Evolutionary conservation across 129 eudicot species (phyloP).

Genomic region (Kitagawia praeruptora): DNA sequence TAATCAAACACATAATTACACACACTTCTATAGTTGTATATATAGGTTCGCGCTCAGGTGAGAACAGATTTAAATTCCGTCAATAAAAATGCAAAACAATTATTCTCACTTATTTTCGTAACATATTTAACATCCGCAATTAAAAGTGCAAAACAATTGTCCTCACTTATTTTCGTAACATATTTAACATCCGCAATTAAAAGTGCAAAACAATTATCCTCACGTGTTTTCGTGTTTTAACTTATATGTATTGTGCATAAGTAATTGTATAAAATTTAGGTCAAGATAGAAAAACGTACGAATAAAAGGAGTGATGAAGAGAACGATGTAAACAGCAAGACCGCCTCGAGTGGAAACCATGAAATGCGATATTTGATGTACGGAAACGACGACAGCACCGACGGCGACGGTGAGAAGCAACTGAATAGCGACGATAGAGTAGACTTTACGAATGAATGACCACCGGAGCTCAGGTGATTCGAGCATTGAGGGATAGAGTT

Average conservation of each 20-base stretch:
- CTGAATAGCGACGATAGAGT: constrained; percentile 56
- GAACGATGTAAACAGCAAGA: constrained; percentile 42
- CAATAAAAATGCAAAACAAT: too few species aligned
- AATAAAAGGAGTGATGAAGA: constrained; percentile 57
- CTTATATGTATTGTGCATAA: neutral
- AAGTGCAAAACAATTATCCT: neutral
- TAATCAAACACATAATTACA: neutral
- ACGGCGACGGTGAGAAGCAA: constrained; percentile 67
- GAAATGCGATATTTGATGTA: constrained; percentile 40
- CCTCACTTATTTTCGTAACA: too few species aligned
- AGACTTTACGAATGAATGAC: constrained; percentile 69
- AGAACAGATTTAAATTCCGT: too few species aligned
- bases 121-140: too few species aligned
- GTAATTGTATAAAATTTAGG: neutral
- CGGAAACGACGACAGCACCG: constrained; percentile 52
- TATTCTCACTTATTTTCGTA: too few species aligned
- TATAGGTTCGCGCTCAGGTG: neutral
- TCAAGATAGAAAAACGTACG: constrained; percentile 24
- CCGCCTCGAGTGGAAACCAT: constrained; percentile 54
- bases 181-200: too few species aligned
- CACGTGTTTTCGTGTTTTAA: too few species aligned
- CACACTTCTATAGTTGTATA: neutral
- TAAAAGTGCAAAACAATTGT: neutral
- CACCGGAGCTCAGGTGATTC: constrained; percentile 75
- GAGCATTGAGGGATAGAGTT: constrained; percentile 59